Evolutionary conservation across 768 basidiomycete species (phyloP).

Genomic region (Pholiota molesta): DNA sequence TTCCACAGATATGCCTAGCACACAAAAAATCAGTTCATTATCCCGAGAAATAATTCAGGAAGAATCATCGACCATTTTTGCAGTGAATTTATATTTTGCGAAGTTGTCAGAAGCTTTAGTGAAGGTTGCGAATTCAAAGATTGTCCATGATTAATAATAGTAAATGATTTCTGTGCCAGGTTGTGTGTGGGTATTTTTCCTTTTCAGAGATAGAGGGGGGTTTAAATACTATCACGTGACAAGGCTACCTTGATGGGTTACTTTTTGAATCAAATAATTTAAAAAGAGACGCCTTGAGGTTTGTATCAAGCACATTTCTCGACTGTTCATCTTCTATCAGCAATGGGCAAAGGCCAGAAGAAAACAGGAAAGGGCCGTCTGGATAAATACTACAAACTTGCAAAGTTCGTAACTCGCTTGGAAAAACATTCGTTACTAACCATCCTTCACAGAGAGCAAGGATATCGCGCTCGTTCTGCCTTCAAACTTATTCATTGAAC

Average conservation of each 20-base stretch:
- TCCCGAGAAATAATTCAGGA: background rate
- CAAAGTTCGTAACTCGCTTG: constrained; percentile 58
- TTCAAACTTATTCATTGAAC: constrained; percentile 99
- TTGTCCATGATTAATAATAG: too few relatives aligned
- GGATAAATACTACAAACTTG: constrained; percentile 97
- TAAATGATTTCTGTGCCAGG: too few relatives aligned
- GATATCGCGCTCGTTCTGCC: constrained; percentile 98
- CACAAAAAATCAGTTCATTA: background rate
- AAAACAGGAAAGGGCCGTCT: constrained; percentile 96
- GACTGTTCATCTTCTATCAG: constrained; percentile 7
- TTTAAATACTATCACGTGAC: constrained; percentile 13
- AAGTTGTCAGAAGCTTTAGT: background rate
- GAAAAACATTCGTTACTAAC: constrained; percentile 6
- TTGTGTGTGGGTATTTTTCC: too few relatives aligned
- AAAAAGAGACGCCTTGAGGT: background rate
- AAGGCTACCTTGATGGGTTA: background rate
- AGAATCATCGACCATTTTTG: background rate
- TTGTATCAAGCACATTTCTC: background rate
- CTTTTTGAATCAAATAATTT: constrained; percentile 14
- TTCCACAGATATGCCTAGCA: constrained; percentile 41
- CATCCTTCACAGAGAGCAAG: constrained; percentile 79
- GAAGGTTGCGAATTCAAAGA: background rate
- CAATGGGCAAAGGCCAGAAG: constrained; percentile 83
- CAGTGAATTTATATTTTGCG: background rate
- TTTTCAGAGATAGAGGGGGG: too few relatives aligned